A percentile compares a stretch with the other conserved stretches of the same genome.
phyloP scores from a whole-genome alignment of 2,329 filamentous ascomycete genomes.

The Hypoxylon sp. region DNA sequence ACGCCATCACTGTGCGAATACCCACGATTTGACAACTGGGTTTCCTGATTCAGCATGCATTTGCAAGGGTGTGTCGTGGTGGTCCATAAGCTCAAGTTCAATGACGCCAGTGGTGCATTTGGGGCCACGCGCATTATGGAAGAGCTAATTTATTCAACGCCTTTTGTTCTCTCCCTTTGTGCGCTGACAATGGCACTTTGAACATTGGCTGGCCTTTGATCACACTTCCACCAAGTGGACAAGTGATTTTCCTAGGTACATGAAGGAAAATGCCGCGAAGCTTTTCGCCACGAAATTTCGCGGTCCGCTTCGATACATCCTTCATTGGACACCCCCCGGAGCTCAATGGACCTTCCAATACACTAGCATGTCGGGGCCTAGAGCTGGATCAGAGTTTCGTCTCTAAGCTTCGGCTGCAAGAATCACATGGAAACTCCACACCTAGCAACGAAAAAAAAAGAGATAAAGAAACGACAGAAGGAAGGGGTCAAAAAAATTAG shows the following conservation, averaged over 20 bases:
- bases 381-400: slow-evolving; percentile 35
- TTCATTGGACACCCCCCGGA: slow-evolving; percentile 18
- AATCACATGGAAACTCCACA: slow-evolving; percentile 43
- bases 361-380: slow-evolving; percentile 16
- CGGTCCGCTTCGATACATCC: slow-evolving; percentile 14
- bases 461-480: slow-evolving; percentile 14
- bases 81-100: slow-evolving; percentile 32
- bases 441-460: slow-evolving; percentile 13
- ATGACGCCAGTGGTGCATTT: slow-evolving; percentile 42
- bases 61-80: slow-evolving; percentile 43
- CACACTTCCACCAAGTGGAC: slow-evolving; percentile 22
- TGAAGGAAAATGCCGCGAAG: slow-evolving; percentile 8
- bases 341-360: slow-evolving; percentile 16
- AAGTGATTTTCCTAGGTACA: slow-evolving; percentile 6
- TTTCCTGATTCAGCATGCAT: slow-evolving; percentile 40
- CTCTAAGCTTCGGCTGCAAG: slow-evolving; percentile 28
- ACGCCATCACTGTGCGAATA: slow-evolving; percentile 45
- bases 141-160: slow-evolving; percentile 16
- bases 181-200: slow-evolving; percentile 24
- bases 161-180: slow-evolving; percentile 26
- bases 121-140: slow-evolving; percentile 32
- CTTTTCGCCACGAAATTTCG: slow-evolving; percentile 21
- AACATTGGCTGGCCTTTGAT: slow-evolving; percentile 7
- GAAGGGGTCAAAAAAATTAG: slow-evolving; percentile 19
- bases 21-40: slow-evolving; percentile 42